Evolutionary conservation across 805 yeast genomes (phyloP), one percentile per base, ranked within the genome.

Genomic region (Ogataea dorogensis): DNA sequence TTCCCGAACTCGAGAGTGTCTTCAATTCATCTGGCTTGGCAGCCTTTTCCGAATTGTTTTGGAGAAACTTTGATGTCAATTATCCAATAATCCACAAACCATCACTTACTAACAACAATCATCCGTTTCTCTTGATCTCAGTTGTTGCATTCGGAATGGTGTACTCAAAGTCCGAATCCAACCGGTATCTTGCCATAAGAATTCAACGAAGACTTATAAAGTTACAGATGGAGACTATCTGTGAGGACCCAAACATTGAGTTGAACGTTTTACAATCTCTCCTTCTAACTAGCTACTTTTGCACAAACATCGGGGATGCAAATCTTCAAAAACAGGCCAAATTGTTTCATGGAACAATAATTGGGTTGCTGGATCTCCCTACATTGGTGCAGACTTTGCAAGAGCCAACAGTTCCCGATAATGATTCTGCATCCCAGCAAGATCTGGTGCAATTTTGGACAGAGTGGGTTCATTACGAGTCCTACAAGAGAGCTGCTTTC

Each of bases 401-500:
- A 36, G 46, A 53, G 43, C 43, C 49, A 36, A 25, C 42, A 24
- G 29, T 35, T 47, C 19, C 35, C 14, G 14, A 28, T 30, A 15
- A 18, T 2, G 30, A 29, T 9, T 16, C 25, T 4, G n/a, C 17
- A 19, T 13, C 36, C 3, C n/a, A 11, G 16, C 36, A 20, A 18
- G 17, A 19, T 15, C 43, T 39, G n/a, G 14, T 15, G 3, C 11
- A 14, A 11, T 34, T 42, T 28, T 74, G 79, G 79, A 40, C 49
- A 7, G 59, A 64, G 14, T 74, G 79, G 79, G 58, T 67, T 3
- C 39, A 55, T 16, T 66, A 64, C 43, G 79, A 75, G 44, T 54
- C 67, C 20, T 49, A 63, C 38, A 74, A 72, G 44, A 49, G 75
- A 36, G 44, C 64, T 3, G 65, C 67, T 0, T 68, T 59, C 32